Conservation (phyloP, 2,329 filamentous ascomycete genomes). For the Hypomyces perniciosus region DNA sequence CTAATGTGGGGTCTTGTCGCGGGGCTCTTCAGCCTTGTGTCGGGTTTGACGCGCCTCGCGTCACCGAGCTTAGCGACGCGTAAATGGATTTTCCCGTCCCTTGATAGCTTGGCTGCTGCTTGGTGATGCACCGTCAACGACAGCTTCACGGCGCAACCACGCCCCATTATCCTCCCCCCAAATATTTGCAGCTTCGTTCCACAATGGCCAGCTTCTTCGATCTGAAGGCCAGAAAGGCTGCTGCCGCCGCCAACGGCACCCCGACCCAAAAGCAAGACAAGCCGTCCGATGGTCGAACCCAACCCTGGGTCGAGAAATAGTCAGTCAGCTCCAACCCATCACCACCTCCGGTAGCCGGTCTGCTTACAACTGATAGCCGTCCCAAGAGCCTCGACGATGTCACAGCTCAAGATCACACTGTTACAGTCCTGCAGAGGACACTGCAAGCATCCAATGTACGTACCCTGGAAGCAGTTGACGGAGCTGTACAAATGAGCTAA, state of each 20-base stretch:
- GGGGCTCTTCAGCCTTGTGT: slow-evolving; percentile 13
- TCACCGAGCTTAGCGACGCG: slow-evolving; percentile 6
- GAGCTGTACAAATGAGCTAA: background rate
- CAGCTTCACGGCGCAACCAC: background rate
- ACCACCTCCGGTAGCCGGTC: background rate
- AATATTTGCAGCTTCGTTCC: background rate
- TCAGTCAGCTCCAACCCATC: slow-evolving; percentile 37
- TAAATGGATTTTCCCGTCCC: slow-evolving; percentile 10
- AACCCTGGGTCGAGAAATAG: slow-evolving; percentile 99
- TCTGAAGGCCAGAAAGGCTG: slow-evolving; percentile 81
- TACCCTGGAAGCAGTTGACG: background rate
- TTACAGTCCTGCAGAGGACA: slow-evolving; percentile 84
- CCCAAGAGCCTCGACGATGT: slow-evolving; percentile 93
- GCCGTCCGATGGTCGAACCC: slow-evolving; percentile 55
- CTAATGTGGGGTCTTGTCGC: background rate
- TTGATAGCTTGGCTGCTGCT: background rate
- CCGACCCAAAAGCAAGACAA: slow-evolving; percentile 60
- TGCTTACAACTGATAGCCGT: slow-evolving; percentile 55
- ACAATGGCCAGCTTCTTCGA: slow-evolving; percentile 93
- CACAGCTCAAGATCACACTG: slow-evolving; percentile 94
- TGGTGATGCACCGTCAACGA: background rate
- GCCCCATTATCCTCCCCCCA: background rate
- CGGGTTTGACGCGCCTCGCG: slow-evolving; percentile 9
- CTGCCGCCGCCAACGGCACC: slow-evolving; percentile 57
- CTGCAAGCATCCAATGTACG: slow-evolving; percentile 86